A percentile compares a stretch with the other conserved stretches of the same genome.
Conservation (phyloP, 768 basidiomycete genomes). For the Lactarius psammicola region DNA sequence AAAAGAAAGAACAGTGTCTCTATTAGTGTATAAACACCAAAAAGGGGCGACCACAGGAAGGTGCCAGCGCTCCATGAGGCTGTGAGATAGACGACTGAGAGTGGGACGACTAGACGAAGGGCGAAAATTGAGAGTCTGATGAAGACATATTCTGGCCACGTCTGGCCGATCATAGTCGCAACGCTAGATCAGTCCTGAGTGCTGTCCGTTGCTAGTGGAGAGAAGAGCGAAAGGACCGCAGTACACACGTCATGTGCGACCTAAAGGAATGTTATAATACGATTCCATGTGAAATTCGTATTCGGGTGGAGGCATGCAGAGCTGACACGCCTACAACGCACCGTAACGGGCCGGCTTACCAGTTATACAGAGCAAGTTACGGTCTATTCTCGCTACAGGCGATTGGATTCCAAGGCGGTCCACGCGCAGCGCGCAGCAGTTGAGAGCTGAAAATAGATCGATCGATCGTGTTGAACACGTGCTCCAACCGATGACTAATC, state of each 20-base stretch:
- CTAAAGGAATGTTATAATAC: neutral
- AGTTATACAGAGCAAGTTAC: no score
- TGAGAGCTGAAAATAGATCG: neutral
- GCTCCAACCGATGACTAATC: slow-evolving; percentile 4
- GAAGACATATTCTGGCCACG: slow-evolving; percentile 50
- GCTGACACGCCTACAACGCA: no score
- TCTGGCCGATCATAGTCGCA: slow-evolving; percentile 35
- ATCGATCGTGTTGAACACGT: neutral
- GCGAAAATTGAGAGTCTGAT: slow-evolving; percentile 47
- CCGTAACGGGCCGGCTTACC: neutral
- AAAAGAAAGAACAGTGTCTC: slow-evolving; percentile 52
- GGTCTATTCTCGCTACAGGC: no score
- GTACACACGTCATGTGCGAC: neutral
- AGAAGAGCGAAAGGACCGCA: neutral
- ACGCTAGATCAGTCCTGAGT: neutral
- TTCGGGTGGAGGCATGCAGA: slow-evolving; percentile 1
- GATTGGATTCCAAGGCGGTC: no score
- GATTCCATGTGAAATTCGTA: slow-evolving; percentile 19
- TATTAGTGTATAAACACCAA: slow-evolving; percentile 38
- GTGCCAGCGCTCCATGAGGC: slow-evolving; percentile 31
- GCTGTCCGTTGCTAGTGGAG: neutral
- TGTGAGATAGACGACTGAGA: slow-evolving; percentile 43
- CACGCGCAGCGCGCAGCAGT: neutral
- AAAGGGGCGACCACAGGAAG: slow-evolving; percentile 35
- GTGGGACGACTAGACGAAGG: slow-evolving; percentile 51